These are phyloP conservation scores for Epichloe aotearoae DNA, from an alignment of 2,329 filamentous ascomycete genomes.

Conservation along the genomic window DNA sequence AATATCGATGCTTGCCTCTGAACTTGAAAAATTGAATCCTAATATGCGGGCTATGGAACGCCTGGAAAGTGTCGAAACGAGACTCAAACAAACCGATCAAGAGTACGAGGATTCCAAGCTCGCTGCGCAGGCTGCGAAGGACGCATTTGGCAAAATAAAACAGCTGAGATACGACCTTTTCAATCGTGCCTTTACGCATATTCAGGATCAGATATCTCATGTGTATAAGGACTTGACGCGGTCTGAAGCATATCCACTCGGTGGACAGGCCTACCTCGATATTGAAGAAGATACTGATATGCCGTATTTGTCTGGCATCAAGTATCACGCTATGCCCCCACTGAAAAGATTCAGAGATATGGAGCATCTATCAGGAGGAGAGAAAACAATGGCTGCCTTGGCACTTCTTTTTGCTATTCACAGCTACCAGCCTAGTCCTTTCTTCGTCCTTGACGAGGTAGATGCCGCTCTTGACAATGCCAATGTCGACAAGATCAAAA, in stretches of 20 bases:
- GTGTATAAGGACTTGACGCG: constrained; percentile 95
- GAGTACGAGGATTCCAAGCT: constrained; percentile 79
- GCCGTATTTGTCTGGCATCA: constrained; percentile 89
- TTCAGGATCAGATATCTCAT: constrained; percentile 82
- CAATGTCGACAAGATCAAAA: constrained; percentile 90
- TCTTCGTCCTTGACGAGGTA: constrained; percentile 97
- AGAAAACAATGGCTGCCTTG: constrained; percentile 97
- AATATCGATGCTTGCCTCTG: constrained; percentile 58
- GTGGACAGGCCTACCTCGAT: constrained; percentile 77
- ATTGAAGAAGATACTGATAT: constrained; percentile 91
- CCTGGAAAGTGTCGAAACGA: constrained; percentile 70
- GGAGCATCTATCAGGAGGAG: constrained; percentile 93
- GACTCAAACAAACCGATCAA: constrained; percentile 71
- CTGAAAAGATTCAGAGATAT: constrained; percentile 98
- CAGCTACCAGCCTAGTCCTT: constrained; percentile 87
- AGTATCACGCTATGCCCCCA: constrained; percentile 97
- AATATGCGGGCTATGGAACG: constrained; percentile 95
- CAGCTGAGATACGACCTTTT: constrained; percentile 78
- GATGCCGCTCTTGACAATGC: constrained; percentile 97
- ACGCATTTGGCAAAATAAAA: constrained; percentile 75
- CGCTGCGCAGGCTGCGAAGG: constrained; percentile 59
- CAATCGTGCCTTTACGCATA: constrained; percentile 89
- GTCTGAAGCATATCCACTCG: constrained; percentile 82
- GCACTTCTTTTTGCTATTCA: constrained; percentile 96
- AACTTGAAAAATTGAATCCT: constrained; percentile 88